Evolutionary conservation across 2,329 filamentous ascomycete genomes (phyloP).

Genomic region (Xylariaceae sp.): DNA sequence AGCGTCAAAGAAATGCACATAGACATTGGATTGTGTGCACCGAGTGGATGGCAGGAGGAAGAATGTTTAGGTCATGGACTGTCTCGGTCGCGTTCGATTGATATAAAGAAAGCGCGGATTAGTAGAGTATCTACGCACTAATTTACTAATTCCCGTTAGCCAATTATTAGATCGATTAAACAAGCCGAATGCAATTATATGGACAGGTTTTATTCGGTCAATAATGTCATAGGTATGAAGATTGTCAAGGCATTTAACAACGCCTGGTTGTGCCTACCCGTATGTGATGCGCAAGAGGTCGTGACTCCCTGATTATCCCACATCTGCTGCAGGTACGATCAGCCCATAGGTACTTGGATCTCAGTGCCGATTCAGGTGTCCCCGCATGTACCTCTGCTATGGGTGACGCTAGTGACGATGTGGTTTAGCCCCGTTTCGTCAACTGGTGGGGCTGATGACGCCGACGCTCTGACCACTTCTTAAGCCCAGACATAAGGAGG

Average conservation of each 20-base stretch:
- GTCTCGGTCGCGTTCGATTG: too few relatives aligned
- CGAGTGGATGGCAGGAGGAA: too few relatives aligned
- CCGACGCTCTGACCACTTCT: constrained; percentile 14
- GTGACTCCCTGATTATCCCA: too few relatives aligned
- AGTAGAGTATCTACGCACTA: too few relatives aligned
- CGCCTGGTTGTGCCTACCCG: not conserved
- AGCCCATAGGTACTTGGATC: too few relatives aligned
- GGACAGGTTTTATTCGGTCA: not conserved
- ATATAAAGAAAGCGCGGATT: too few relatives aligned
- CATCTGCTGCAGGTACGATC: too few relatives aligned
- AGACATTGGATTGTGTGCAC: too few relatives aligned
- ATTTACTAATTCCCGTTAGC: too few relatives aligned
- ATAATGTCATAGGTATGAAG: not conserved
- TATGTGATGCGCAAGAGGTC: not conserved
- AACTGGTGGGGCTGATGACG: not conserved
- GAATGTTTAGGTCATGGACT: too few relatives aligned
- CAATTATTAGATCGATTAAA: not conserved
- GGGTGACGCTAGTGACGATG: not conserved
- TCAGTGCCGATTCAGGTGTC: too few relatives aligned
- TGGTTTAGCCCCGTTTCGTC: not conserved
- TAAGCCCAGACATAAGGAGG: not conserved
- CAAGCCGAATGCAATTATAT: not conserved
- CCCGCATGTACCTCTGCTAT: not conserved
- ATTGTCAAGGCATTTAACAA: not conserved
- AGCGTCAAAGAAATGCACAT: not conserved